Evolutionary conservation across 805 yeast genomes (phyloP).

Genomic region (Yarrowia deformans): DNA sequence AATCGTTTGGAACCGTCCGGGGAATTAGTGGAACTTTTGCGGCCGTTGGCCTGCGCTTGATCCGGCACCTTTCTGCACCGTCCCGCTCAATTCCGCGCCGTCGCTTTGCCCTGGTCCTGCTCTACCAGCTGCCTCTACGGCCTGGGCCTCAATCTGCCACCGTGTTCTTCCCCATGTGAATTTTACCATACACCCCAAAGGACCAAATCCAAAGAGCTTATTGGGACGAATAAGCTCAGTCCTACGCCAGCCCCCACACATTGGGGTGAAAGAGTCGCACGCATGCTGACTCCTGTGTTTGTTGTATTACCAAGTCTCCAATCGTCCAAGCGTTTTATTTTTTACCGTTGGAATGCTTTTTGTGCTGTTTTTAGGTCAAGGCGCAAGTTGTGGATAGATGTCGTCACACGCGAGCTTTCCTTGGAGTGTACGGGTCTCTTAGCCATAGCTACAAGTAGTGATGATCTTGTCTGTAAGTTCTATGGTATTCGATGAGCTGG

Average conservation of each 20-base stretch:
- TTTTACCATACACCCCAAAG: slow-evolving; percentile 33
- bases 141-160: slow-evolving; percentile 8
- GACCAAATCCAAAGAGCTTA: slow-evolving; percentile 29
- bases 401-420: too few relatives aligned
- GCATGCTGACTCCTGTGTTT: too few relatives aligned
- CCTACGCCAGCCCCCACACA: slow-evolving; percentile 33
- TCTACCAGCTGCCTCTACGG: not conserved
- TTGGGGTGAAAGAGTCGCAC: not conserved
- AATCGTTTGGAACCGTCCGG: slow-evolving; percentile 14
- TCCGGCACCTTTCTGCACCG: not conserved
- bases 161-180: slow-evolving; percentile 38
- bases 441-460: too few relatives aligned
- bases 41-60: not conserved
- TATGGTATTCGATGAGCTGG: slow-evolving; percentile 6
- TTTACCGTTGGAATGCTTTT: slow-evolving; percentile 4
- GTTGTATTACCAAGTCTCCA: too few relatives aligned
- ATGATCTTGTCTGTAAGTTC: not conserved
- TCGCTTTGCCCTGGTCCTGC: not conserved
- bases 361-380: too few relatives aligned
- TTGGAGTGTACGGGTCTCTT: too few relatives aligned
- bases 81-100: not conserved
- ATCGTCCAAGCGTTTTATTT: not conserved
- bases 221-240: not conserved
- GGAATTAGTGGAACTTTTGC: slow-evolving; percentile 15
- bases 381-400: too few relatives aligned